phyloP scores from a whole-genome alignment of 2,329 filamentous ascomycete species.

The Colletotrichum sp. region DNA sequence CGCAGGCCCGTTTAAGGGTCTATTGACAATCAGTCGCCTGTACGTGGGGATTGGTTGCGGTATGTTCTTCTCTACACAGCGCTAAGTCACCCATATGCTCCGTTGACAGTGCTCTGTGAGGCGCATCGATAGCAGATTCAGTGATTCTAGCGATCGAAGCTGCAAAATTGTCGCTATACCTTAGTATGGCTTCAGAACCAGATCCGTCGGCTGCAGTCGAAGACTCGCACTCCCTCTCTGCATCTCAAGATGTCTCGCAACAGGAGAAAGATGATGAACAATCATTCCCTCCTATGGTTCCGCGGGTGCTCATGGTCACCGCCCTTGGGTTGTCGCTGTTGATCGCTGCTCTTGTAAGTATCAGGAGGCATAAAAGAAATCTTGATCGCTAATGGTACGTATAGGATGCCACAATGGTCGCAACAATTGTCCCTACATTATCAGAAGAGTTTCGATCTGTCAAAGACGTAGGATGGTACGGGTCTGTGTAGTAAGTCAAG shows the following conservation, averaged over 20 bases:
- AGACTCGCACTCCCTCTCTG: background rate
- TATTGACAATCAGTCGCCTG: background rate
- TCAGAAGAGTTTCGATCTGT: conserved; percentile 39
- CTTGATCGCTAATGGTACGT: background rate
- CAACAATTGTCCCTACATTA: background rate
- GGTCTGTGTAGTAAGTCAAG: conserved; percentile 35
- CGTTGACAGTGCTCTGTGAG: background rate
- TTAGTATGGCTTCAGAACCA: background rate
- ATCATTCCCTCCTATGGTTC: background rate
- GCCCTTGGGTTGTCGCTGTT: background rate
- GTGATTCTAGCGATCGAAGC: background rate
- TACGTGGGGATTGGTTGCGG: background rate
- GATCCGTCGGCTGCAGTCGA: background rate
- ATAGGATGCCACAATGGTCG: background rate
- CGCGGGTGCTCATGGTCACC: background rate
- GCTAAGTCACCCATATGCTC: background rate
- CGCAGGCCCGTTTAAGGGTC: background rate
- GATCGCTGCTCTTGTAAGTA: background rate
- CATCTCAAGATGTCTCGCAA: background rate
- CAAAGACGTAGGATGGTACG: conserved; percentile 52
- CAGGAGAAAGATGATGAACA: background rate
- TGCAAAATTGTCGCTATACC: background rate
- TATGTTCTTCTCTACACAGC: background rate
- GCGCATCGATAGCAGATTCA: background rate
- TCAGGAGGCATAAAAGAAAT: background rate